Evolutionary conservation across 2,329 filamentous ascomycete genomes (phyloP), one percentile per base, ranked within the genome.

Genomic region (Aspergillus fijiensis): DNA sequence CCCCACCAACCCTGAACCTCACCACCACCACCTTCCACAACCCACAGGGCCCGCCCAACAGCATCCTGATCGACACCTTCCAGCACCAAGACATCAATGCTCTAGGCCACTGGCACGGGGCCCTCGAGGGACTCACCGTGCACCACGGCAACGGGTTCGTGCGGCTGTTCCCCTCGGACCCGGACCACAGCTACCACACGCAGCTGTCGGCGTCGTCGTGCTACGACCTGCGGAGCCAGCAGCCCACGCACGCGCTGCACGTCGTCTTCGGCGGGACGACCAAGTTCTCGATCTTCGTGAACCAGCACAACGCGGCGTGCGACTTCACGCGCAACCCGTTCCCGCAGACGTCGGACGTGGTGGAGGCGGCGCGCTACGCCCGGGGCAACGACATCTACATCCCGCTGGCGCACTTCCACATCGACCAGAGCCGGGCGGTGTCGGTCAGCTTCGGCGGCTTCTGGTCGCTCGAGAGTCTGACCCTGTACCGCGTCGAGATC

Each of bases 331-430:
- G 84, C 27, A 80, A 80, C 19, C 87, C 88, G 0, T 89, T 82
- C 67, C 87, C 87, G 0, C 85, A 85, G 70, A 89, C 87, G 0
- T 87, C 87, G 80, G 87, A 90, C 70, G 87, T 85, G 0, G 77
- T 89, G 19, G 86, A 89, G 71, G 87, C 87, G 1, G 77, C 80
- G 4, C 82, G 87, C 49, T 90, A 90, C 69, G 74, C 80, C 0
- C 79, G 77, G 57, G 73, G 73, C 21, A 71, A 75, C 0, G 82
- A 88, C 68, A 86, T 90, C 62, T 90, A 89, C 74, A 83, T 90
- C 51, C 88, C 88, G 1, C 77, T 90, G 33, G 82, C 77, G 49
- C 88, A 90, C 74, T 90, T 90, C 77, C 80, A 82, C 65, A 81
- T 90, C 66, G 78, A 89, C 67, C 79, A 84, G 3, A 79, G 75